phyloP scores from a whole-genome alignment of 108 stramenopile genomes.

The Heterococcus sp. region DNA sequence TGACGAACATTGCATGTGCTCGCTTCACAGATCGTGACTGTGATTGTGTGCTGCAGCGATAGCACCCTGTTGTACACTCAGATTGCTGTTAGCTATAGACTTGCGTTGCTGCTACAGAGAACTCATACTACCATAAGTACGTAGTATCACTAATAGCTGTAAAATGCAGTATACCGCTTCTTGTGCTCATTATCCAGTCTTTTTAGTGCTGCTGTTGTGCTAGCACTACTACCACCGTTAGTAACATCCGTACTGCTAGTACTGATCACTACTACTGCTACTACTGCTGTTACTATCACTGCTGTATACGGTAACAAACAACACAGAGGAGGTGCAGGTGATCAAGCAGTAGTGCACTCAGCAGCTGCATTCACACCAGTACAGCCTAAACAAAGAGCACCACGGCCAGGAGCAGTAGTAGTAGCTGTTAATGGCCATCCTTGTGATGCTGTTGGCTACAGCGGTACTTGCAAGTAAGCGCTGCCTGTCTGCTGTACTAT shows the following conservation, averaged over 20 bases:
- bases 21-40: too few relatives aligned
- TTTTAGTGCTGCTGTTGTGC: not conserved
- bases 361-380: not conserved
- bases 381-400: not conserved
- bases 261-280: not conserved
- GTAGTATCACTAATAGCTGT: not conserved
- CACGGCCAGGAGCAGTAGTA: constrained; percentile 22
- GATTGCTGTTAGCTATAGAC: not conserved
- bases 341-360: constrained; percentile 1
- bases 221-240: not conserved
- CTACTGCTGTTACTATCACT: not conserved
- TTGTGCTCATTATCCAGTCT: not conserved
- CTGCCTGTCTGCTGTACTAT: too few relatives aligned
- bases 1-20: not conserved
- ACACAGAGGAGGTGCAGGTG: not conserved
- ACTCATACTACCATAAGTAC: not conserved
- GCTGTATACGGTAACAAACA: not conserved
- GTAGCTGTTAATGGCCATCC: constrained; percentile 1
- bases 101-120: not conserved
- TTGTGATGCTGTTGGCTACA: not conserved
- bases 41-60: too few relatives aligned
- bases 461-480: too few relatives aligned
- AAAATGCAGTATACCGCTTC: not conserved
- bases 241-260: not conserved
- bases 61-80: too few relatives aligned